Evolutionary conservation across 805 yeast species (phyloP).

Genomic region (Komagataella pastoris): DNA sequence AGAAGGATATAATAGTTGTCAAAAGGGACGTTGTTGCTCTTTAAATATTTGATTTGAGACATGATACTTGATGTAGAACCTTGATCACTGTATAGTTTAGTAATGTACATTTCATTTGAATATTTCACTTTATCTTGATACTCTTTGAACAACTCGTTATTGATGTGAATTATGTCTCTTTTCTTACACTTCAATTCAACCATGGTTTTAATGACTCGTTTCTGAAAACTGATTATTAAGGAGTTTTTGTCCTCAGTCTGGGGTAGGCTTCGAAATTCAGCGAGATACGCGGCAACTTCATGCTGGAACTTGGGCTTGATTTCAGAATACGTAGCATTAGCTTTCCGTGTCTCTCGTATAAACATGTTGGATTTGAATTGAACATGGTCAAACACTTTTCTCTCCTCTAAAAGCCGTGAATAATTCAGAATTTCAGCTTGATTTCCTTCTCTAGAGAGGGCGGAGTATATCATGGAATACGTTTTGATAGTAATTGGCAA

Average conservation of each 20-base stretch:
- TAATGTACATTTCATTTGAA: neutral
- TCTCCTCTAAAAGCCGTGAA: neutral
- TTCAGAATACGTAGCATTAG: neutral
- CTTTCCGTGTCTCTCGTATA: neutral
- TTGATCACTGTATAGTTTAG: neutral
- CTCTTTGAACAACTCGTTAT: neutral
- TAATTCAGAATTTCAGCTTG: neutral
- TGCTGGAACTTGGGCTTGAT: neutral
- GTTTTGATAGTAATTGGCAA: neutral
- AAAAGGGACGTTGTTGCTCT: neutral
- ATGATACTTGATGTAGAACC: neutral
- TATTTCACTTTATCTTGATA: neutral
- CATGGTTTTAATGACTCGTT: neutral
- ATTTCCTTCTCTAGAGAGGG: neutral
- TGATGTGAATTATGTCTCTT: neutral
- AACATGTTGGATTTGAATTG: neutral
- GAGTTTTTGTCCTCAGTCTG: neutral
- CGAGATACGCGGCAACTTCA: neutral
- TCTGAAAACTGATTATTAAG: neutral
- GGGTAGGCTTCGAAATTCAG: neutral
- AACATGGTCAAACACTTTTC: neutral
- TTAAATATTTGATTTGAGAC: neutral
- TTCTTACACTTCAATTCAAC: neutral
- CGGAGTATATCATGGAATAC: neutral
- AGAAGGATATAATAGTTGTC: neutral